These are phyloP conservation scores for Hypoxylon crocopeplum DNA, from an alignment of 495 filamentous ascomycete genomes.

Conservation along the genomic window DNA sequence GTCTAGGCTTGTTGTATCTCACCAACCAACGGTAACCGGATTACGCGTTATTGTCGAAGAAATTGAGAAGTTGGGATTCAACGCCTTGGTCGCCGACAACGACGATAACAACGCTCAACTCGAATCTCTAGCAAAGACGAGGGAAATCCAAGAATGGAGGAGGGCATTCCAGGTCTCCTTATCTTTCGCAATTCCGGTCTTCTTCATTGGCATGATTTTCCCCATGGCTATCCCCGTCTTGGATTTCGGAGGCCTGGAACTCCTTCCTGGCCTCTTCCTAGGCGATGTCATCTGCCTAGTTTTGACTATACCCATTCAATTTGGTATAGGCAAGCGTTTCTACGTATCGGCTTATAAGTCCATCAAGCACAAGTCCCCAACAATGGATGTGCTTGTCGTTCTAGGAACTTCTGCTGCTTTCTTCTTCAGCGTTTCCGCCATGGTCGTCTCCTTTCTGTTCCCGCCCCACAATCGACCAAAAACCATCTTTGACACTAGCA, in stretches of 20 bases:
- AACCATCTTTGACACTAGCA: slow-evolving; percentile 96
- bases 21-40: slow-evolving; percentile 73
- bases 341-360: slow-evolving; percentile 92
- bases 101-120: slow-evolving; percentile 98
- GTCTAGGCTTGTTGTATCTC: slow-evolving; percentile 71
- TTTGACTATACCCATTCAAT: slow-evolving; percentile 92
- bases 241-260: slow-evolving; percentile 72
- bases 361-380: slow-evolving; percentile 84
- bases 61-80: slow-evolving; percentile 80
- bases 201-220: slow-evolving; percentile 89
- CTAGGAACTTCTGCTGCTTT: slow-evolving; percentile 96
- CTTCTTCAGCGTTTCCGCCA: slow-evolving; percentile 92
- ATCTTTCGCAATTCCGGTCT: slow-evolving; percentile 87
- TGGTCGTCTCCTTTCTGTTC: slow-evolving; percentile 77
- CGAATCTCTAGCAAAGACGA: slow-evolving; percentile 93
- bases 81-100: slow-evolving; percentile 86
- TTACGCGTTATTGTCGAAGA: slow-evolving; percentile 82
- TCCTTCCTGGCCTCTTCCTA: slow-evolving; percentile 80
- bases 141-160: slow-evolving; percentile 93
- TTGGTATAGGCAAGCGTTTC: slow-evolving; percentile 93
- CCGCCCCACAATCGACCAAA: slow-evolving; percentile 76
- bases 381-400: slow-evolving; percentile 97
- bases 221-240: slow-evolving; percentile 76
- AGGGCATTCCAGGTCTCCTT: slow-evolving; percentile 76
- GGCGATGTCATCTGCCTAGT: slow-evolving; percentile 83